Percentiles rank a stretch among this genome's conserved stretches.
Evolutionary conservation across 306 rosid species (phyloP).

Genomic region (Castanea mollissima): DNA sequence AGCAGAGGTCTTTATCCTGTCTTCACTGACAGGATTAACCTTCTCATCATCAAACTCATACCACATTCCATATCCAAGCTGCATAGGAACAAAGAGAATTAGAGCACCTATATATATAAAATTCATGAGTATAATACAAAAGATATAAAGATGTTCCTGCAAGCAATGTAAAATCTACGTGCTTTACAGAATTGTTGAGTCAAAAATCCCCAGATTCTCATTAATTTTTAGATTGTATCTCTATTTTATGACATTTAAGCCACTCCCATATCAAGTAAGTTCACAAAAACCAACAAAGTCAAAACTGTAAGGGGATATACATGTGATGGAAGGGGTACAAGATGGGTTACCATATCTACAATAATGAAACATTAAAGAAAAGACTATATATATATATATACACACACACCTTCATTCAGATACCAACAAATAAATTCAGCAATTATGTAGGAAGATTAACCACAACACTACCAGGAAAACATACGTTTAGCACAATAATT

Average conservation of each 20-base stretch:
- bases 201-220: not conserved
- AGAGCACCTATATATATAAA: slow-evolving; percentile 6
- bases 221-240: not conserved
- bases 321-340: not conserved
- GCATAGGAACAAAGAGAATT: slow-evolving; percentile 25
- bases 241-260: not conserved
- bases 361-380: no score
- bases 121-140: slow-evolving; percentile 4
- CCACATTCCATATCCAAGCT: slow-evolving; percentile 61
- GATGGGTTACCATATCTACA: no score
- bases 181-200: not conserved
- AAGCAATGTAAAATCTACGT: not conserved
- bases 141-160: not conserved
- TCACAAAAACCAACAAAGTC: not conserved
- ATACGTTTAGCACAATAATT: no score
- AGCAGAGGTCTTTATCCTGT: slow-evolving; percentile 56
- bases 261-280: not conserved
- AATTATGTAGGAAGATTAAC: no score
- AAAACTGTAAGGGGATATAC: not conserved
- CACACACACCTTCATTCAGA: no score
- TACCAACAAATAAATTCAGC: no score
- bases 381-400: no score
- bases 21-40: slow-evolving; percentile 46
- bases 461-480: no score
- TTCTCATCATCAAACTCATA: slow-evolving; percentile 76